Base-by-base conservation (phyloP, 352 stramenopile genomes). In the Phytophthora sojae region DNA sequence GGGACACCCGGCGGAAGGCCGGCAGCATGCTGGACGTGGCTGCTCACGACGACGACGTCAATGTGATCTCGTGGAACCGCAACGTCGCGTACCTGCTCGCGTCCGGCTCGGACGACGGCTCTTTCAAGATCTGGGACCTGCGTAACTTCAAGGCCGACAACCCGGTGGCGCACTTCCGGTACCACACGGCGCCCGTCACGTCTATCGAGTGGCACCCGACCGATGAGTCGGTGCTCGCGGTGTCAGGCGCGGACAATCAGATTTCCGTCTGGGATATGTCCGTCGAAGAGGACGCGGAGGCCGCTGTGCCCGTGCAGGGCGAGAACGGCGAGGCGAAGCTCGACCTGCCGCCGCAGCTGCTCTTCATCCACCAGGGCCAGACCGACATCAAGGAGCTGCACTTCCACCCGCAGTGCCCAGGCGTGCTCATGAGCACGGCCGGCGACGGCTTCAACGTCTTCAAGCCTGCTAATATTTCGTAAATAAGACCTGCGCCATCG, bases 341-440 rank as follows among this genome's bases (percentile, higher is more conserved):
- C 61, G 91, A 99, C 60, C 85, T 99, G 73, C 98, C 98, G 32
- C 96, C 97, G 44, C 98, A 99, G 85, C 89, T 99, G 45, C 88
- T 99, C 25, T 99, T 99, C 86, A 97, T 99, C 58, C 98, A 99
- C 85, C 97, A 98, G 76, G 98, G 98, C n/a, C 98, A 99, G 71
- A 94, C 90, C 54, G 97, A 99, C 76, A 99, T 99, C 80, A 99
- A 99, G 85, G 98, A 99, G 82, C 82, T 99, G 19, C 97, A 99
- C 82, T 99, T 99, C 89, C 98, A 99, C 87, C 97, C 94, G 51
- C 98, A 99, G 84, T 99, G 99, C 64, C 96, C 97, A 35, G 98
- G 97, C 70, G 93, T 98, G 75, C 81, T 99, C 39, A 95, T 99
- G 59, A 99, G 94, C 60, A 99, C 97, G 23, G 97, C 97, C 44